These are phyloP conservation scores for Monascus ruber DNA, from an alignment of 2,329 filamentous ascomycete species.

Conservation along the genomic window DNA sequence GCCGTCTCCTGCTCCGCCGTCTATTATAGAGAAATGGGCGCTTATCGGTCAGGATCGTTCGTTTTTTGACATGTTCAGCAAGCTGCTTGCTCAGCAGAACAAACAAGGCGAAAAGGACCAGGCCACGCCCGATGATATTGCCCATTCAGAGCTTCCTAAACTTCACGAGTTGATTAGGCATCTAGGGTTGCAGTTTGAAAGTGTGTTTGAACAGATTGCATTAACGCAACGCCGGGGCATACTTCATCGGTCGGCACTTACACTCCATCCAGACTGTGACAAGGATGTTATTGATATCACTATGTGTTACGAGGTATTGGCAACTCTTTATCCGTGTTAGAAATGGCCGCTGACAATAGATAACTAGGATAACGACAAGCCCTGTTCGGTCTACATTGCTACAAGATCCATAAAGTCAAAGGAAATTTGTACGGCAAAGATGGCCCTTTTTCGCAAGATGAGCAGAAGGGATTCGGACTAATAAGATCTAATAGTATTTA, in stretches of 20 bases:
- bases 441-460: background rate
- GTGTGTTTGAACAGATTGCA: slow-evolving; percentile 56
- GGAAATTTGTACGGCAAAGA: slow-evolving; percentile 16
- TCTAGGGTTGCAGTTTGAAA: slow-evolving; percentile 46
- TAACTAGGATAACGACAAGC: slow-evolving; percentile 12
- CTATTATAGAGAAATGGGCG: slow-evolving; percentile 27
- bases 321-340: background rate
- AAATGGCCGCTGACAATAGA: slow-evolving; percentile 2
- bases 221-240: slow-evolving; percentile 59
- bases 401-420: slow-evolving; percentile 22
- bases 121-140: slow-evolving; percentile 35
- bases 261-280: slow-evolving; percentile 33
- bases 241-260: slow-evolving; percentile 48
- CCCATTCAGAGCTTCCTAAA: slow-evolving; percentile 45
- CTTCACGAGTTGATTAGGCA: slow-evolving; percentile 54
- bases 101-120: slow-evolving; percentile 37
- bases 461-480: slow-evolving; percentile 2
- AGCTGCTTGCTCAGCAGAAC: slow-evolving; percentile 41
- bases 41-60: slow-evolving; percentile 24
- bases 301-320: slow-evolving; percentile 42
- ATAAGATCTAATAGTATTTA: slow-evolving; percentile 37
- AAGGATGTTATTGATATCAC: slow-evolving; percentile 41
- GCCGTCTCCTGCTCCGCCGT: slow-evolving; percentile 27
- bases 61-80: slow-evolving; percentile 37
- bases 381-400: slow-evolving; percentile 24